Evolutionary conservation across 768 basidiomycete species (phyloP), one percentile per base, ranked within the genome.

Genomic region (Suillus luteus): DNA sequence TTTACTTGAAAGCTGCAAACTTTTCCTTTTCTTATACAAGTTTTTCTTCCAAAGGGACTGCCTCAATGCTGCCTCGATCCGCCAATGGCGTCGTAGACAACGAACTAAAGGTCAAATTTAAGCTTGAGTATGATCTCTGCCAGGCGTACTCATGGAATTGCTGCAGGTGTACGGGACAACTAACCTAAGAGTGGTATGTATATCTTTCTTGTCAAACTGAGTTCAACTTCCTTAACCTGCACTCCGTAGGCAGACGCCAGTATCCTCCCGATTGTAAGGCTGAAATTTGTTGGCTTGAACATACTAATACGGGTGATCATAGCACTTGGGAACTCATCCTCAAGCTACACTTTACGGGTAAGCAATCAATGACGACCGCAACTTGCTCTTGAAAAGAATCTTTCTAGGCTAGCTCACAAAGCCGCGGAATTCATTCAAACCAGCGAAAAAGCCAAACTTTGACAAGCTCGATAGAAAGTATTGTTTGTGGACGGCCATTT

Each of bases 311-410:
- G 15, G 11, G 15, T 15, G 27, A 6, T 57, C n/a, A 40, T 60
- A 70, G 66, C 67, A 67, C n/a, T n/a, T 66, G 24, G 67, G 65
- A 24, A 64, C 61, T 1, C 65, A 65, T 49, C 70, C 70, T 12
- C 68, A 72, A 40, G 63, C 63, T 33, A 70, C 61, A 35, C 68
- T 72, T 43, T 72, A 68, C 35, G 65, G 54, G 67, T 62, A 51
- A 57, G 37, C 24, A 57, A 19, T 40, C 10, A 9, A 37, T 12
- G 11, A n/a, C 8, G 19, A 55, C 22, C 27, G 15, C 35, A 10
- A 35, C 38, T 59, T 33, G 61, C 46, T 35, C 46, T 35, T 24
- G 19, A 46, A 33, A 22, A 33, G 3, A 31, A 41, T 35, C 35
- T 44, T 48, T 64, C n/a, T 14, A 49, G 24, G 31, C 40, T 68